Percentiles rank a stretch among this genome's conserved stretches.
These are phyloP conservation scores for Plectosphaerella cucumerina DNA, from an alignment of 2,329 filamentous ascomycete species.

Conservation along the genomic window DNA sequence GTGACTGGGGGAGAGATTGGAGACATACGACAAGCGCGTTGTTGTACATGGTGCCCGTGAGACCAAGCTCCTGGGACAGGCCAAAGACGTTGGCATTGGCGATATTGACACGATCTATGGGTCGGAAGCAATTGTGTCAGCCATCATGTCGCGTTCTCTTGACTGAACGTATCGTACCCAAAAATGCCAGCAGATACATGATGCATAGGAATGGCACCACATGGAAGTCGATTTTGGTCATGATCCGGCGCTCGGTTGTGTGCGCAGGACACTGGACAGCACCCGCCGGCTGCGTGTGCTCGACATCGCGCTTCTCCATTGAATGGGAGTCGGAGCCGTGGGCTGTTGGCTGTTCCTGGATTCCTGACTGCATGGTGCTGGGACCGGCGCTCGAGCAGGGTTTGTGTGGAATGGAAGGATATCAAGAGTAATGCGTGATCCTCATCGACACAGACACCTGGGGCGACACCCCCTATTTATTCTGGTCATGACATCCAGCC, in stretches of 20 bases:
- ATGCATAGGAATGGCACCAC: constrained; percentile 70
- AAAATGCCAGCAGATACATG: constrained; percentile 66
- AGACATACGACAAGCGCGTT: constrained; percentile 27
- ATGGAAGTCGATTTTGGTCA: constrained; percentile 66
- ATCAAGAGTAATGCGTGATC: background rate
- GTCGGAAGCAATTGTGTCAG: background rate
- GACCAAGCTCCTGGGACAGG: constrained; percentile 57
- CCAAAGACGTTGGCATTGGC: constrained; percentile 70
- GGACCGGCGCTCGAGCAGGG: background rate
- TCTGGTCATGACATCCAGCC: background rate
- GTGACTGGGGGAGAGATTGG: too few species aligned
- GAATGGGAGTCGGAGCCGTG: background rate
- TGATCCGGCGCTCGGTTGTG: constrained; percentile 60
- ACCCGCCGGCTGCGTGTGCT: background rate
- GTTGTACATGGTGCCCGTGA: constrained; percentile 63
- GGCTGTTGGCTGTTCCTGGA: background rate
- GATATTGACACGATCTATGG: constrained; percentile 66
- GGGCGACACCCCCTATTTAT: background rate
- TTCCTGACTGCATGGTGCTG: background rate
- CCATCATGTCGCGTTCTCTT: background rate
- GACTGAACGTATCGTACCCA: constrained; percentile 36
- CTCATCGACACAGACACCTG: background rate
- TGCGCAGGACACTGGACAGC: constrained; percentile 39
- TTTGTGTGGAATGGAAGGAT: background rate
- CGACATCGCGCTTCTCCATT: background rate